phyloP scores from a whole-genome alignment of 1,139 yeast genomes.

The Arxiozyma slooffiae region DNA sequence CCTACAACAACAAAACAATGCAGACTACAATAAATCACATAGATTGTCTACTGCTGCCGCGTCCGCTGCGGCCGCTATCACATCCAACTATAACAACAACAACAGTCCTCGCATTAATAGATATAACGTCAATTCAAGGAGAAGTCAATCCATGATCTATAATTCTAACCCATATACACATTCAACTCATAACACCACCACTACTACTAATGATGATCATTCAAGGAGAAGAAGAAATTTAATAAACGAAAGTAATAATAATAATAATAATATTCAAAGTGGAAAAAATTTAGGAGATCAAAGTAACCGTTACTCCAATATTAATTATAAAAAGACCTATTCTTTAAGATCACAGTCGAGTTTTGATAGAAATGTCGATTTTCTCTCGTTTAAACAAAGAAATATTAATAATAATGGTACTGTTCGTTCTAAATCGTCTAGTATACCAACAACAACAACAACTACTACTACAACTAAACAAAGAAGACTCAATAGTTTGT shows the following conservation, averaged over 20 bases:
- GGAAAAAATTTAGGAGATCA: not conserved
- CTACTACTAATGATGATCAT: not conserved
- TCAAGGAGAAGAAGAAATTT: not conserved
- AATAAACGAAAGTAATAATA: too few relatives aligned
- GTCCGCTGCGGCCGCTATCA: slow-evolving; percentile 16
- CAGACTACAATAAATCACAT: slow-evolving; percentile 18
- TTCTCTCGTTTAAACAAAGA: not conserved
- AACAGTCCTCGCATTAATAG: not conserved
- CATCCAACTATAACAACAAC: not conserved
- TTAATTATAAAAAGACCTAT: slow-evolving; percentile 7
- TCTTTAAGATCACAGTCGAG: slow-evolving; percentile 10
- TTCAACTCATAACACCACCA: not conserved
- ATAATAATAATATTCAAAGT: not conserved
- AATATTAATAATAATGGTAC: not conserved
- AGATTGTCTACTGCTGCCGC: slow-evolving; percentile 27
- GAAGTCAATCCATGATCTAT: slow-evolving; percentile 7
- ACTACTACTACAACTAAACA: not conserved
- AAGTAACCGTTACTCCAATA: not conserved
- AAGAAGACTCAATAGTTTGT: slow-evolving; percentile 1
- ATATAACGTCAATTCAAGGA: not conserved
- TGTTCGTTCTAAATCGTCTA: slow-evolving; percentile 1
- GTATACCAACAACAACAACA: not conserved
- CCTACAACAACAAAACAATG: slow-evolving; percentile 17
- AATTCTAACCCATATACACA: slow-evolving; percentile 3
- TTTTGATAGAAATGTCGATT: not conserved